A percentile compares a stretch with the other conserved stretches of the same genome.
Conservation (phyloP, 2,329 filamentous ascomycete genomes). For the Claviceps sp. region DNA sequence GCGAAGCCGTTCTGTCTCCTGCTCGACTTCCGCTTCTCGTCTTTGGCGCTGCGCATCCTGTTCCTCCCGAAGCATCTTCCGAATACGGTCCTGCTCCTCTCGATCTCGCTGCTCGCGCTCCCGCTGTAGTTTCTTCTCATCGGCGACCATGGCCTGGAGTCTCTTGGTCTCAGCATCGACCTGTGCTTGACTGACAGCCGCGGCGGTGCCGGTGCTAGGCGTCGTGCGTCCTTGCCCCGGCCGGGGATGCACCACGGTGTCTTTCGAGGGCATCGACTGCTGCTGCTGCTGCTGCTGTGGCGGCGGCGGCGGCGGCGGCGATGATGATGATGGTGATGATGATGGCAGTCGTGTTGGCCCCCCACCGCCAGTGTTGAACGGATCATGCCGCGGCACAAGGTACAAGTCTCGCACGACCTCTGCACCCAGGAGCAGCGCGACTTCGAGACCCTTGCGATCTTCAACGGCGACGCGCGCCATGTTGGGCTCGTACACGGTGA, state of each 20-base stretch:
- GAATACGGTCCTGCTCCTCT: conserved; percentile 41
- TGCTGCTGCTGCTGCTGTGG: conserved; percentile 13
- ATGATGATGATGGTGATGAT: not conserved
- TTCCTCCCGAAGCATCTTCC: conserved; percentile 53
- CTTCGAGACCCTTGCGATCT: conserved; percentile 83
- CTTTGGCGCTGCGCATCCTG: conserved; percentile 38
- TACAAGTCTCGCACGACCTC: conserved; percentile 54
- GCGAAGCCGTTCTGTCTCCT: conserved; percentile 70
- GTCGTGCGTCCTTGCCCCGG: too few relatives aligned
- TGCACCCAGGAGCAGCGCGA: conserved; percentile 55
- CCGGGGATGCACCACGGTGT: too few relatives aligned
- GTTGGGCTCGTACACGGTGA: conserved; percentile 91
- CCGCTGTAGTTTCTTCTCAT: conserved; percentile 36
- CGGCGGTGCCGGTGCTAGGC: too few relatives aligned
- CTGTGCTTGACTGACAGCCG: too few relatives aligned
- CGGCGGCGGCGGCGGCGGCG: conserved; percentile 15
- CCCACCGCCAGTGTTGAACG: conserved; percentile 58
- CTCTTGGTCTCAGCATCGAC: conserved; percentile 69
- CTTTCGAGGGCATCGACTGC: too few relatives aligned
- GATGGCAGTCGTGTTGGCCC: conserved; percentile 16
- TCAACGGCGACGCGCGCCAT: conserved; percentile 82
- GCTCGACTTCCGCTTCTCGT: conserved; percentile 49
- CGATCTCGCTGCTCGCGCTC: conserved; percentile 43
- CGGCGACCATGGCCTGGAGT: conserved; percentile 40
- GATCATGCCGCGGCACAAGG: conserved; percentile 51